A percentile compares a stretch with the other conserved stretches of the same genome.
Conservation (phyloP, 148 eudicot species). For the Spergularia bocconei region DNA sequence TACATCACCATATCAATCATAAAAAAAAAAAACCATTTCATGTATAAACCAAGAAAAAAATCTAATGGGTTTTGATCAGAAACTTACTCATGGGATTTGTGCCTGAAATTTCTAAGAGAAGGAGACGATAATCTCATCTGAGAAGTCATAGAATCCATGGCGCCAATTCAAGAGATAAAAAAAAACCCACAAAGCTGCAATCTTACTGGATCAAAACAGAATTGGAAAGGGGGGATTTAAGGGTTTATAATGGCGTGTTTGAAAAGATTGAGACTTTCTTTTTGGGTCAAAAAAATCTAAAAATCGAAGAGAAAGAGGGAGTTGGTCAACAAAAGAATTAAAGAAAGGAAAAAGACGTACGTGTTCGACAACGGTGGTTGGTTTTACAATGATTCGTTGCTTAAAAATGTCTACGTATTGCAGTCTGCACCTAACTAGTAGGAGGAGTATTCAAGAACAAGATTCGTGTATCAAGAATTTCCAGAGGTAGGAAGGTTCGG, state of each 20-base stretch:
- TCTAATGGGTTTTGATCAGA: not conserved
- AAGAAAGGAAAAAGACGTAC: slow-evolving; percentile 6
- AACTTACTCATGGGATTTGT: slow-evolving; percentile 13
- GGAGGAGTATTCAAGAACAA: too few relatives aligned
- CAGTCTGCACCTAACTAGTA: too few relatives aligned
- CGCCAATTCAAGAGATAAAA: not conserved
- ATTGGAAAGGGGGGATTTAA: not conserved
- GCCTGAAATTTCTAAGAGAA: not conserved
- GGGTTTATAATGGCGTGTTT: slow-evolving; percentile 4
- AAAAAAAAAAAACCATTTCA: not conserved
- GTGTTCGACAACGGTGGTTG: slow-evolving; percentile 16
- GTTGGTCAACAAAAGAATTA: not conserved
- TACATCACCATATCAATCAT: not conserved
- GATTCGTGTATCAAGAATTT: too few relatives aligned
- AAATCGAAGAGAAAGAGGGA: not conserved
- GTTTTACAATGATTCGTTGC: not conserved
- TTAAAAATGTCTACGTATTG: too few relatives aligned
- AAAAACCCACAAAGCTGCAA: not conserved
- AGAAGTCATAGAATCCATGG: slow-evolving; percentile 40
- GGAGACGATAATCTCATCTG: slow-evolving; percentile 18
- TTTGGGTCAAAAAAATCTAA: not conserved
- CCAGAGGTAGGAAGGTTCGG: too few relatives aligned
- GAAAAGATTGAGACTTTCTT: not conserved
- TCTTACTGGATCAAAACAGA: not conserved
- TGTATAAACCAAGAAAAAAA: not conserved